These are phyloP conservation scores for Brassica balearica DNA, from an alignment of 441 rosid genomes.

Conservation along the genomic window DNA sequence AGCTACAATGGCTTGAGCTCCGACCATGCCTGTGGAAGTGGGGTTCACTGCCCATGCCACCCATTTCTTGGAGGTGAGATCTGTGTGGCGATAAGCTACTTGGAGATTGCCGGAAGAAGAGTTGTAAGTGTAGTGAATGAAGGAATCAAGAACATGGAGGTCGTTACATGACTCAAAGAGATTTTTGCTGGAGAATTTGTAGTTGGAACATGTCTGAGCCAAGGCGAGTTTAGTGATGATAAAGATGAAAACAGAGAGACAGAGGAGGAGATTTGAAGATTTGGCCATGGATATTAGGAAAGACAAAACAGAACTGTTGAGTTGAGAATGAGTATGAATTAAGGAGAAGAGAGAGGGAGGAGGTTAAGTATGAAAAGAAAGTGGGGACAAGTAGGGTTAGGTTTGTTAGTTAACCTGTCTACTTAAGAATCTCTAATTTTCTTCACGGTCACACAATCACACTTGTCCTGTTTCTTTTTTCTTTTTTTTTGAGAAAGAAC, in stretches of 20 bases:
- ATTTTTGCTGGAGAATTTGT: conserved; percentile 64
- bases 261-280: conserved; percentile 40
- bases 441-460: neutral
- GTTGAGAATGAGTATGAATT: neutral
- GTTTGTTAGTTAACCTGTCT: conserved; percentile 46
- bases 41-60: conserved; percentile 93
- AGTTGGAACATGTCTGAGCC: conserved; percentile 65
- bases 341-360: neutral
- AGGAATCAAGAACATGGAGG: conserved; percentile 73
- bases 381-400: conserved; percentile 40
- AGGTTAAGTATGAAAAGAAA: neutral
- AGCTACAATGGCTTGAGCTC: conserved; percentile 82
- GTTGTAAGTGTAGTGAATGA: conserved; percentile 72
- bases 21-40: conserved; percentile 63
- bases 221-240: conserved; percentile 33
- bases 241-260: conserved; percentile 45
- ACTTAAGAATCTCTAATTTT: conserved; percentile 20
- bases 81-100: conserved; percentile 74
- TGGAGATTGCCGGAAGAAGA: conserved; percentile 58
- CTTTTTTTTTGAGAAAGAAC: too few relatives aligned
- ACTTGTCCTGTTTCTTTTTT: too few relatives aligned
- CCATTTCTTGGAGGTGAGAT: conserved; percentile 60
- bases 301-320: neutral
- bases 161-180: conserved; percentile 66
- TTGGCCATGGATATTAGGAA: conserved; percentile 31